A percentile compares a stretch with the other conserved stretches of the same genome.
phyloP scores from a whole-genome alignment of 305 asterid genomes.

The Solanum hybrid region DNA sequence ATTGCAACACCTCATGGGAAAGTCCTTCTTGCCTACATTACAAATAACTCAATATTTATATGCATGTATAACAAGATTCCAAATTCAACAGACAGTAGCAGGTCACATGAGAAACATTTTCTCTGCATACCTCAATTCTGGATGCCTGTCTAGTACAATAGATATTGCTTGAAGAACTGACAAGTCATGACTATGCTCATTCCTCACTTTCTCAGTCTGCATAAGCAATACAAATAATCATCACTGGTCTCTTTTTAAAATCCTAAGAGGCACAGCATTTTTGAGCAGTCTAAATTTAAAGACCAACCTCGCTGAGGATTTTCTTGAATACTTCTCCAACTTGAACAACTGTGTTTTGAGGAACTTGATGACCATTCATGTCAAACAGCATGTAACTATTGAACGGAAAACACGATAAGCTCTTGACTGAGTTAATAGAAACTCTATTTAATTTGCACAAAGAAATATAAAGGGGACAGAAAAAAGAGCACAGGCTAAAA shows the following conservation, averaged over 20 bases:
- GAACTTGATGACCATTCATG: conserved; percentile 75
- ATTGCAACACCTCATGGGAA: conserved; percentile 79
- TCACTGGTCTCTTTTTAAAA: not conserved
- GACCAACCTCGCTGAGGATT: conserved; percentile 73
- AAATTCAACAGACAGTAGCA: conserved; percentile 4
- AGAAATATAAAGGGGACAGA: not conserved
- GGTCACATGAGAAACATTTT: not conserved
- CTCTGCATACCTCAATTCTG: conserved; percentile 58
- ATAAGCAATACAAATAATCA: conserved; percentile 19
- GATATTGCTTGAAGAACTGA: conserved; percentile 83
- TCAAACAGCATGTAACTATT: conserved; percentile 78
- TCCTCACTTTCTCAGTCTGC: conserved; percentile 86
- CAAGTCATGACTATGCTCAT: conserved; percentile 61
- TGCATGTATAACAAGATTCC: conserved; percentile 10
- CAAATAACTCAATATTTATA: conserved; percentile 6
- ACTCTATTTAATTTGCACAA: not conserved
- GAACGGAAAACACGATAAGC: not conserved
- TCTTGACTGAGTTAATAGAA: not conserved
- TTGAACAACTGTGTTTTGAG: conserved; percentile 63
- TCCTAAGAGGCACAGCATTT: not conserved
- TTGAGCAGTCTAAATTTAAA: not conserved
- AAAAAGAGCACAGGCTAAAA: not conserved
- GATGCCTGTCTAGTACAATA: conserved; percentile 68
- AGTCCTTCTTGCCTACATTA: conserved; percentile 67
- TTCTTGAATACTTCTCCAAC: conserved; percentile 82